Evolutionary conservation across 305 asterid species (phyloP).

Genomic region (Caryopteris hybrid): DNA sequence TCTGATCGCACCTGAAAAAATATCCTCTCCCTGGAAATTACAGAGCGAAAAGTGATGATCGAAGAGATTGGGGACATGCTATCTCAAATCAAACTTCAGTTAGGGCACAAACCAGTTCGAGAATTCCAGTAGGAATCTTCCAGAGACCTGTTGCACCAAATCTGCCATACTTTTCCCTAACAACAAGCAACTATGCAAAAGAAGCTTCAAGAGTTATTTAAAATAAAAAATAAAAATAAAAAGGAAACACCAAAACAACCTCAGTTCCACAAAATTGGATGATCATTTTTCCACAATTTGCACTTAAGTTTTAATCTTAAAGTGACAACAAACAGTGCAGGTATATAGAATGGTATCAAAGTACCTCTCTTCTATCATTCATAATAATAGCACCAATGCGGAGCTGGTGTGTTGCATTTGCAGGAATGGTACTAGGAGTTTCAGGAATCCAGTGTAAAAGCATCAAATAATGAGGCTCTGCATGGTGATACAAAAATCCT

Average conservation of each 20-base stretch:
- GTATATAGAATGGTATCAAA: not conserved
- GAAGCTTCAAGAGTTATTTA: not conserved
- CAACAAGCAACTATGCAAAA: slow-evolving; percentile 66
- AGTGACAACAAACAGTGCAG: not conserved
- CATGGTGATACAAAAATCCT: slow-evolving; percentile 81
- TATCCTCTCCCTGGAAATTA: slow-evolving; percentile 65
- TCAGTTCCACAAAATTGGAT: not conserved
- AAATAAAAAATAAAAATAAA: not conserved
- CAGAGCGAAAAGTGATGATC: slow-evolving; percentile 3
- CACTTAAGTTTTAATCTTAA: not conserved
- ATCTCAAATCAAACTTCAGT: slow-evolving; percentile 6
- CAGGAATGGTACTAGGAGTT: slow-evolving; percentile 54
- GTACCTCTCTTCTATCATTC: slow-evolving; percentile 75
- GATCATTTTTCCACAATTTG: not conserved
- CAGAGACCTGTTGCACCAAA: slow-evolving; percentile 52
- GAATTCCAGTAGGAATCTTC: slow-evolving; percentile 81
- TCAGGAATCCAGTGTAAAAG: slow-evolving; percentile 72
- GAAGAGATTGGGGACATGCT: not conserved
- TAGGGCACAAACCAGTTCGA: slow-evolving; percentile 52
- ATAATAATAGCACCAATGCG: slow-evolving; percentile 67
- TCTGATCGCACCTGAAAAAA: slow-evolving; percentile 58
- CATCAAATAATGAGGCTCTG: slow-evolving; percentile 77
- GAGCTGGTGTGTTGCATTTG: slow-evolving; percentile 70
- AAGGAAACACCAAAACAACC: not conserved
- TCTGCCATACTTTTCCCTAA: slow-evolving; percentile 62